These are phyloP conservation scores for Strobilomyces confusus DNA, from an alignment of 768 basidiomycete genomes.

Conservation along the genomic window DNA sequence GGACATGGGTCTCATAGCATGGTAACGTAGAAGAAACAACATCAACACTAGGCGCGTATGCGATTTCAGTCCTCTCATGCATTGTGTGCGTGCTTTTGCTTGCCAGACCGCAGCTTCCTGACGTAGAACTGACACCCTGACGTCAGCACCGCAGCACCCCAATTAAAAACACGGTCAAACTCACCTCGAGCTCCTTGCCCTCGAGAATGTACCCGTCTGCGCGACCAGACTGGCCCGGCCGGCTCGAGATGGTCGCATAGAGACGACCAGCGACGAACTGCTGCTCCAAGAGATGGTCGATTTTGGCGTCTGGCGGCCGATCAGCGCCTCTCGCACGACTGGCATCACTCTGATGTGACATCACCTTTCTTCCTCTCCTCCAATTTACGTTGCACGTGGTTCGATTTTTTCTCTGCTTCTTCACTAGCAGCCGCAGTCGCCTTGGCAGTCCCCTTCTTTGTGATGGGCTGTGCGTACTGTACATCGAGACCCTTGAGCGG, in stretches of 20 bases:
- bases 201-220: constrained; percentile 97
- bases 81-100: constrained; percentile 85
- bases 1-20: constrained; percentile 5
- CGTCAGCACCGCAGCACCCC: constrained; percentile 17
- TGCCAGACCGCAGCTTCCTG: constrained; percentile 88
- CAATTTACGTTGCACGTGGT: constrained; percentile 83
- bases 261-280: constrained; percentile 95
- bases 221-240: constrained; percentile 96
- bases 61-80: constrained; percentile 27
- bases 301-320: constrained; percentile 65
- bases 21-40: background rate
- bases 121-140: constrained; percentile 73
- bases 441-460: constrained; percentile 75
- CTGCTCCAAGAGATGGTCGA: constrained; percentile 83
- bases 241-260: constrained; percentile 88
- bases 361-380: constrained; percentile 90
- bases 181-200: constrained; percentile 96
- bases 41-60: background rate
- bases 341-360: constrained; percentile 16
- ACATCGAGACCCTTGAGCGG: constrained; percentile 2
- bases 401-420: constrained; percentile 77
- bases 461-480: constrained; percentile 93
- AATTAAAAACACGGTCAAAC: constrained; percentile 9
- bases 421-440: constrained; percentile 41
- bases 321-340: constrained; percentile 13